Conservation (phyloP, 75 land plant species). For the Sequoiadendron giganteum region DNA sequence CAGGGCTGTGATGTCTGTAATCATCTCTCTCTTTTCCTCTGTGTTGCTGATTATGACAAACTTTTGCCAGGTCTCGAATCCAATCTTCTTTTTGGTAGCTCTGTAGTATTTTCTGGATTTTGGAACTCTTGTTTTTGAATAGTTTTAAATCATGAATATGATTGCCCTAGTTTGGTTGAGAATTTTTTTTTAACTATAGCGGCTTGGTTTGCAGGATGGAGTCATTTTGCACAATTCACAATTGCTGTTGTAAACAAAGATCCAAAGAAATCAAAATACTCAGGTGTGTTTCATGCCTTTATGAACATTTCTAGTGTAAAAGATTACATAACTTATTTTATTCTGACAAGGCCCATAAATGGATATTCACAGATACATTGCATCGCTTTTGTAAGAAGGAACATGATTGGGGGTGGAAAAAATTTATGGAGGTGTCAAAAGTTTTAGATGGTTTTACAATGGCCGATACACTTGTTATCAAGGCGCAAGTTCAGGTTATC, state of each 20-base stretch:
- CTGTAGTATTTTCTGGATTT: not conserved
- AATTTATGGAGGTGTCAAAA: constrained; percentile 99
- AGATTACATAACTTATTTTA: not conserved
- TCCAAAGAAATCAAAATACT: constrained; percentile 98
- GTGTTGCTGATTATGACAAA: constrained; percentile 99
- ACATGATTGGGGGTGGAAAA: constrained; percentile 99
- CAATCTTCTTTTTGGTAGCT: not conserved
- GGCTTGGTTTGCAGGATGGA: constrained; percentile 74
- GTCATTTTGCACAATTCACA: constrained; percentile 99
- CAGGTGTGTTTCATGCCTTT: constrained; percentile 51
- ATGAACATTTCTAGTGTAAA: not conserved
- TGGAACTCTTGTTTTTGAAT: not conserved
- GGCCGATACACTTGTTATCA: constrained; percentile 90
- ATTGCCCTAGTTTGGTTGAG: not conserved
- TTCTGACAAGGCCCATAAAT: constrained; percentile 3
- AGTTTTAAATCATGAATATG: not conserved
- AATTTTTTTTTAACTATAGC: not conserved
- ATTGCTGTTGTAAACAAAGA: constrained; percentile 99
- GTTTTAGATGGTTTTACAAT: constrained; percentile 92
- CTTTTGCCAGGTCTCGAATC: constrained; percentile 79
- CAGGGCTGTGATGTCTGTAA: constrained; percentile 99
- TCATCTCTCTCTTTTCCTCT: constrained; percentile 94
- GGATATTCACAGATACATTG: constrained; percentile 76
- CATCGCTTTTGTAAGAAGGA: constrained; percentile 99
- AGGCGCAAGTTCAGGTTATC: constrained; percentile 99